These are phyloP conservation scores for Leccinum angustisporum DNA, from an alignment of 1,284 basidiomycete genomes.

Conservation along the genomic window DNA sequence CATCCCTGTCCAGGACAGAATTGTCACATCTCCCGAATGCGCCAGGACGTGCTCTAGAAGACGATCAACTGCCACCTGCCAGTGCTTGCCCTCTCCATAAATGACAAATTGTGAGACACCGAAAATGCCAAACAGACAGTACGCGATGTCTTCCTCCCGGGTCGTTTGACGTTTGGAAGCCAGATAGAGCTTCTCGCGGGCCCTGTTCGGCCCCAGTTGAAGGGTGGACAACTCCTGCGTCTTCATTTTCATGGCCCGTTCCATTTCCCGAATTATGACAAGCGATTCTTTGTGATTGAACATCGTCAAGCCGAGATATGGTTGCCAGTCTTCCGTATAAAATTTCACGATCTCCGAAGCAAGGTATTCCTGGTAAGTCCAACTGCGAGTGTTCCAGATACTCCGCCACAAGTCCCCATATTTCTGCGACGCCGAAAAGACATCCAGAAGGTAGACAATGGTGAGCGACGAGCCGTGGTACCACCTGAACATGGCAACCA, in stretches of 20 bases:
- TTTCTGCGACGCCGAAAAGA: not conserved
- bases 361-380: not conserved
- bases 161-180: slow-evolving; percentile 11
- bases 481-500: not conserved
- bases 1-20: slow-evolving; percentile 9
- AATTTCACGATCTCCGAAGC: not conserved
- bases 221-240: not conserved
- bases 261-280: not conserved
- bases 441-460: not conserved
- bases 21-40: not conserved
- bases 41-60: slow-evolving; percentile 7
- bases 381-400: not conserved
- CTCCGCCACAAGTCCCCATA: not conserved
- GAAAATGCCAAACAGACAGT: slow-evolving; percentile 1
- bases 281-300: not conserved
- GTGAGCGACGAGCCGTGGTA: not conserved
- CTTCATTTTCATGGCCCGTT: not conserved
- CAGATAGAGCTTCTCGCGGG: not conserved
- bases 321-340: not conserved
- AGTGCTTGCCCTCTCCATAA: too few species aligned
- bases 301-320: not conserved
- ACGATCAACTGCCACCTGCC: slow-evolving; percentile 1
- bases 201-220: not conserved
- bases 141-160: slow-evolving; percentile 5
- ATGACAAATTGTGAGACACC: too few species aligned